Percentiles rank a stretch among this genome's conserved stretches.
These are phyloP conservation scores for Pouteria campechiana DNA, from an alignment of 179 eudicot genomes.

Conservation along the genomic window DNA sequence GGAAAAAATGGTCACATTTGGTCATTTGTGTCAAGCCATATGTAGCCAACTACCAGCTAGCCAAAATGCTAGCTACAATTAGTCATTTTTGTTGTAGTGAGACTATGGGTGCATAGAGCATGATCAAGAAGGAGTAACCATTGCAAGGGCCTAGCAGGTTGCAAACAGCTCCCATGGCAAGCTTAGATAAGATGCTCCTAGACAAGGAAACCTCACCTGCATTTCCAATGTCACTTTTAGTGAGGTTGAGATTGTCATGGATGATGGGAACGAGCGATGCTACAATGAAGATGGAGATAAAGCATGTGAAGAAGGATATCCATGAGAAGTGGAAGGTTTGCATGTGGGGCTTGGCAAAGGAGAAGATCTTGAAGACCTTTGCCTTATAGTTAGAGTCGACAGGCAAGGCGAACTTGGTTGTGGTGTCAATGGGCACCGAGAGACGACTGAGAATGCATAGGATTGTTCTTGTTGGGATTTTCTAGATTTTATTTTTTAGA, in stretches of 20 bases:
- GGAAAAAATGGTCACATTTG: too few species aligned
- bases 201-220: slow-evolving; percentile 26
- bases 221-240: slow-evolving; percentile 14
- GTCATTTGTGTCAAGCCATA: too few species aligned
- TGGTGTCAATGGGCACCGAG: slow-evolving; percentile 9
- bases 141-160: slow-evolving; percentile 18
- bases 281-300: slow-evolving; percentile 19
- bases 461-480: too few species aligned
- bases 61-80: too few species aligned
- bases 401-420: slow-evolving; percentile 7
- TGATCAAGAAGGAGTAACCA: slow-evolving; percentile 11
- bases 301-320: slow-evolving; percentile 23
- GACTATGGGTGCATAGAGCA: slow-evolving; percentile 16
- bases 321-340: slow-evolving; percentile 24
- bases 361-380: slow-evolving; percentile 7
- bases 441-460: slow-evolving; percentile 5
- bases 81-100: too few species aligned
- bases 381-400: slow-evolving; percentile 14
- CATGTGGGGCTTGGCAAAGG: slow-evolving; percentile 23
- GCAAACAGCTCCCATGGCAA: slow-evolving; percentile 18
- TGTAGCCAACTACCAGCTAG: too few species aligned
- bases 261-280: slow-evolving; percentile 24
- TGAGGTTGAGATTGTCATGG: slow-evolving; percentile 20
- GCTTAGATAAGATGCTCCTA: slow-evolving; percentile 21
- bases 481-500: too few species aligned